Base-by-base conservation (phyloP, 768 basidiomycete genomes). In the Kwoniella botswanensis region DNA sequence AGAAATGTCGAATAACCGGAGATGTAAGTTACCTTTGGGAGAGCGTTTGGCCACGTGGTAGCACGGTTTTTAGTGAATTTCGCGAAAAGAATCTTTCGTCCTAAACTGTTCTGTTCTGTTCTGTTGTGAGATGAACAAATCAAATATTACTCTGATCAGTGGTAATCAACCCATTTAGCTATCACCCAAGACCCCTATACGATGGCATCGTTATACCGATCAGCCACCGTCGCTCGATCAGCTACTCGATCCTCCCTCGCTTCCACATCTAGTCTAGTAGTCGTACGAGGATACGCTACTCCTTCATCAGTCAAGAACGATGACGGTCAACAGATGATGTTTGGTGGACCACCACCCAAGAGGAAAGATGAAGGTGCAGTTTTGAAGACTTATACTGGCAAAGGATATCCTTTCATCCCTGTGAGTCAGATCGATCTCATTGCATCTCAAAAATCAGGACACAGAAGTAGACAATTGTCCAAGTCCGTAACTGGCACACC, bases 321-420 rank as follows among this genome's bases (percentile, higher is more conserved):
- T 66, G 62, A 12, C 17, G 22, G 43, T 17, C 44, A 53, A 15
- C 57, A 57, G 29, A 64, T 64, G 68, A 70, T 70, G 68, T 70
- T 70, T 44, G 68, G 68, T 60, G 68, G 68, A 21, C 68, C 68
- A 17, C 68, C 68, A 22, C 68, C 68, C 4, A 63, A 59, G 41
- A 50, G 63, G 17, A 70, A 70, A 42, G 67, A 71, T 44, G 66
- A 79, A 53, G 72, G 71, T 21, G 74, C 75, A 2, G 68, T 73
- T 1, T 54, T 81, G 70, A 76, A 81, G 65, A 75, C 71, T 54
- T 82, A 77, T 57, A 79, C 78, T 7, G 82, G 82, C 12, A 81
- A 81, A 65, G 79, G 78, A 11, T 80, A 80, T 62, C 82, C 82
- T 5, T 76, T 72, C 35, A 83, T 79, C 53, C 79, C 79, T 35